A percentile compares a stretch with the other conserved stretches of the same genome.
Conservation (phyloP, 768 basidiomycete genomes). For the Amanita rimosa region DNA sequence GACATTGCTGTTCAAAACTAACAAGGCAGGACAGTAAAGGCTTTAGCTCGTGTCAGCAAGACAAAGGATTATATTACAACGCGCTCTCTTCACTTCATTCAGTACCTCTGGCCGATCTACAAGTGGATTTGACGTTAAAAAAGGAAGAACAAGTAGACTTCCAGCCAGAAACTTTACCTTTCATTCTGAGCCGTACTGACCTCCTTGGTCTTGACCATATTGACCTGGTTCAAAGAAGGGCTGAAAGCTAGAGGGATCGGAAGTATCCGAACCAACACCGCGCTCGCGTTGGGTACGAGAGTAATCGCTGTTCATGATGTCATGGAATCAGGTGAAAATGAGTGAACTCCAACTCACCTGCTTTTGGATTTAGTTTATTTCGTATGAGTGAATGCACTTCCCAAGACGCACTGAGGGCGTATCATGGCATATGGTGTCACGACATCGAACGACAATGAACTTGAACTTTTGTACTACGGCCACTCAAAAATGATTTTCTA, state of each 20-base stretch:
- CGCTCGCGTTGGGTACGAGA: background rate
- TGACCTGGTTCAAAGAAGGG: background rate
- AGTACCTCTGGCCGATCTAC: background rate
- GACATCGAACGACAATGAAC: too few relatives aligned
- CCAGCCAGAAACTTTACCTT: background rate
- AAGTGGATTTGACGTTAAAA: background rate
- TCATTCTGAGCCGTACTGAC: background rate
- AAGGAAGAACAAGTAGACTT: background rate
- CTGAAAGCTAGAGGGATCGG: background rate
- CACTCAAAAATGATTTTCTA: too few relatives aligned
- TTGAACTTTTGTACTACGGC: too few relatives aligned
- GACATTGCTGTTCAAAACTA: too few relatives aligned
- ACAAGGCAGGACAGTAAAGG: too few relatives aligned
- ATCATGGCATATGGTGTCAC: background rate
- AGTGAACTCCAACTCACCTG: background rate
- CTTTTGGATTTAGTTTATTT: background rate
- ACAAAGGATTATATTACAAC: too few relatives aligned
- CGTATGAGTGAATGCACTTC: background rate
- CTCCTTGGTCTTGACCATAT: background rate
- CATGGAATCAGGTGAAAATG: too few relatives aligned
- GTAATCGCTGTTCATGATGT: slow-evolving; percentile 1
- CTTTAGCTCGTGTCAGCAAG: too few relatives aligned
- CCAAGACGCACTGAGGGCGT: background rate
- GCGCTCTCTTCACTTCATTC: background rate
- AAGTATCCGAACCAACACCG: background rate